phyloP scores from a whole-genome alignment of 1,284 basidiomycete species.

The Puccinia coronata region DNA sequence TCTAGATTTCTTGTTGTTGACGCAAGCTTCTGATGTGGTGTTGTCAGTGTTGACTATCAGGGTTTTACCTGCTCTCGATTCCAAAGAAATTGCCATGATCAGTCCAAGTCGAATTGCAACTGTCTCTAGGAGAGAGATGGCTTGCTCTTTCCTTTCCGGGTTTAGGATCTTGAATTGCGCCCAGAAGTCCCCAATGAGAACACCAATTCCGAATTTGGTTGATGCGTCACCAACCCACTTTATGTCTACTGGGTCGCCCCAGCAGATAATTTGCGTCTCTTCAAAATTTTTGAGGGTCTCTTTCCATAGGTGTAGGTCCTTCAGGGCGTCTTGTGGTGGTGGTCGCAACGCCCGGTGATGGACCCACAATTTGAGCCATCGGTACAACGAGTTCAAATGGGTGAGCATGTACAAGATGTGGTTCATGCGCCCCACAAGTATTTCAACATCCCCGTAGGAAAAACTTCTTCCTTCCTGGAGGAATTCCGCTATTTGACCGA shows the following conservation, averaged over 20 bases:
- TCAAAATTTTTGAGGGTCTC: not conserved
- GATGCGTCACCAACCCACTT: too few species aligned
- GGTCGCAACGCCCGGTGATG: not conserved
- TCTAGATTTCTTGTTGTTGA: conserved; percentile 10
- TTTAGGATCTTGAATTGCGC: not conserved
- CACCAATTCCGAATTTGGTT: too few species aligned
- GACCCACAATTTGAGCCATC: not conserved
- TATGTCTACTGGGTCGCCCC: not conserved
- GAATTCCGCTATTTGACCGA: too few species aligned
- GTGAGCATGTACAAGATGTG: not conserved
- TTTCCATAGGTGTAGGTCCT: too few species aligned
- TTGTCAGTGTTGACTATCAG: not conserved
- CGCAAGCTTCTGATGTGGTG: not conserved
- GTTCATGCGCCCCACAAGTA: not conserved
- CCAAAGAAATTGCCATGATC: not conserved
- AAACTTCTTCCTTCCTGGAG: too few species aligned
- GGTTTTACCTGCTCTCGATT: not conserved
- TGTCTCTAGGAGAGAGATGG: too few species aligned
- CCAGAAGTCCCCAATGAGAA: not conserved
- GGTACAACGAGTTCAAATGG: not conserved
- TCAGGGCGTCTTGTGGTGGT: not conserved
- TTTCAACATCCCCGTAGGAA: too few species aligned
- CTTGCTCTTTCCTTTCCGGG: not conserved
- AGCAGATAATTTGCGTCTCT: not conserved
- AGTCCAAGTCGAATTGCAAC: too few species aligned